Conservation (phyloP, 495 filamentous ascomycete species). For the Trichoderma parareesei region DNA sequence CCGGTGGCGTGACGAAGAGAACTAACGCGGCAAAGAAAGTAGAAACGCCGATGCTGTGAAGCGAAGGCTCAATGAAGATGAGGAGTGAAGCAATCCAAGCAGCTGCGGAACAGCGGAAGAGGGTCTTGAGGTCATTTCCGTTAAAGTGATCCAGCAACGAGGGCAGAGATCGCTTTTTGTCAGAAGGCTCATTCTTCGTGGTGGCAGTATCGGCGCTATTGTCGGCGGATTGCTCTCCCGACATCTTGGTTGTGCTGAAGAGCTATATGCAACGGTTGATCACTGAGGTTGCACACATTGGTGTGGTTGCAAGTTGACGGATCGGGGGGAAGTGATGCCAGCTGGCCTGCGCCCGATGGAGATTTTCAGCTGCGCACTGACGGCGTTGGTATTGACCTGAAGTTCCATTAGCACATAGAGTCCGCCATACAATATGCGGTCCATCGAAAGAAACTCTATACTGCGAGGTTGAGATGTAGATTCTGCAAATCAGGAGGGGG, state of each 20-base stretch:
- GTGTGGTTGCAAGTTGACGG: not conserved
- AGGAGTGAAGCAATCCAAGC: conserved; percentile 36
- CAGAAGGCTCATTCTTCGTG: not conserved
- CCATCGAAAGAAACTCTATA: no score
- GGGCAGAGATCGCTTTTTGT: conserved; percentile 21
- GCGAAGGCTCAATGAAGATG: conserved; percentile 27
- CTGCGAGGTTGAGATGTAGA: no score
- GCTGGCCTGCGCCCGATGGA: no score
- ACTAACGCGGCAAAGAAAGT: conserved; percentile 9
- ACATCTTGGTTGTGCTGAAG: not conserved
- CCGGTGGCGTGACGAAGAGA: conserved; percentile 2
- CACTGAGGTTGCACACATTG: no score
- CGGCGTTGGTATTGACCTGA: no score
- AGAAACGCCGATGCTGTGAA: not conserved
- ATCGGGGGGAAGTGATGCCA: not conserved
- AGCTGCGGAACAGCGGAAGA: conserved; percentile 36
- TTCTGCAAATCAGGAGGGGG: no score
- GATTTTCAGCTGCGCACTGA: no score
- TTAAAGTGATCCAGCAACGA: conserved; percentile 38
- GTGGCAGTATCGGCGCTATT: not conserved
- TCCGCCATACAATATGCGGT: no score
- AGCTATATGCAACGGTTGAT: not conserved
- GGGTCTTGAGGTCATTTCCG: conserved; percentile 35
- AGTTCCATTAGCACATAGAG: no score
- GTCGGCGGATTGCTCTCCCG: not conserved